Evolutionary conservation across 2,329 filamentous ascomycete species (phyloP).

Genomic region (Herpomyces periplanetae): DNA sequence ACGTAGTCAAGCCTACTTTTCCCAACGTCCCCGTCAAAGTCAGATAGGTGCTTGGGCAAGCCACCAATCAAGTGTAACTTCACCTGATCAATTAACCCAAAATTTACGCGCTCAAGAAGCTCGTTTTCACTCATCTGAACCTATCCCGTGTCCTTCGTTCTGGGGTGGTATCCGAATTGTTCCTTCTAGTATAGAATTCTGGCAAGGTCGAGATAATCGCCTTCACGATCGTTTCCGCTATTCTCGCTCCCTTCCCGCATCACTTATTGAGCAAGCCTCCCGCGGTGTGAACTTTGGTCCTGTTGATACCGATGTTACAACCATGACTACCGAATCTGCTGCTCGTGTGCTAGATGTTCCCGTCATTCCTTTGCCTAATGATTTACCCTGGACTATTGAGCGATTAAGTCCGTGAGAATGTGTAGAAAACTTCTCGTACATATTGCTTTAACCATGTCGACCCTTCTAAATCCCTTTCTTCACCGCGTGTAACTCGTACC

Average conservation of each 20-base stretch:
- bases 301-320: too few relatives aligned
- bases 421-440: too few relatives aligned
- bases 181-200: constrained; percentile 68
- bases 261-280: too few relatives aligned
- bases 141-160: constrained; percentile 64
- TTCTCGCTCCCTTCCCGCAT: too few relatives aligned
- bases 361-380: too few relatives aligned
- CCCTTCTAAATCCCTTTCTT: too few relatives aligned
- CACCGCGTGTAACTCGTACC: too few relatives aligned
- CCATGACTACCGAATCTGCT: constrained; percentile 8
- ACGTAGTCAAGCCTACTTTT: constrained; percentile 28
- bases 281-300: too few relatives aligned
- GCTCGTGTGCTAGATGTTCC: constrained; percentile 9
- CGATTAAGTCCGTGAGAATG: constrained; percentile 31
- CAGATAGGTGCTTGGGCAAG: constrained; percentile 77
- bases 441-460: too few relatives aligned
- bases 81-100: constrained; percentile 3
- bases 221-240: constrained; percentile 83
- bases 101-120: constrained; percentile 7
- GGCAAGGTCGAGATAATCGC: constrained; percentile 58
- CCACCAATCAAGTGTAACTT: constrained; percentile 15
- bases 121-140: constrained; percentile 28
- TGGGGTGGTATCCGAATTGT: constrained; percentile 71
- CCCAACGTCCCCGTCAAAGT: constrained; percentile 30
- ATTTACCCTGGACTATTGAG: constrained; percentile 28